phyloP scores from a whole-genome alignment of 2,329 filamentous ascomycete species.

The Arthrinium phaeospermum region DNA sequence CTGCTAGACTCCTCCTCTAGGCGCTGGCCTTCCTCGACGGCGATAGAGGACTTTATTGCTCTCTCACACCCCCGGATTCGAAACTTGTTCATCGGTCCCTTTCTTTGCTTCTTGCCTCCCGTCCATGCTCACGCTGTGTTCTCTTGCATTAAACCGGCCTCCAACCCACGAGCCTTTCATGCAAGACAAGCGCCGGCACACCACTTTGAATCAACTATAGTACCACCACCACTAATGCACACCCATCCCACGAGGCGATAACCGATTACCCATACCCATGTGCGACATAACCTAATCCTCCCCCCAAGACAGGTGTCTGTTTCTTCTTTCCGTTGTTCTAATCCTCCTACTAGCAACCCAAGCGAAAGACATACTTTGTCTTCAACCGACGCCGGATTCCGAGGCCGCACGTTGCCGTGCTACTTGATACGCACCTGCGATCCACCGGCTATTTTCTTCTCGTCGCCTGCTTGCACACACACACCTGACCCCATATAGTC shows the following conservation, averaged over 20 bases:
- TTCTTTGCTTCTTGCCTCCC: conserved; percentile 37
- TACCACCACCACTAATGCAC: conserved; percentile 38
- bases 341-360: conserved; percentile 17
- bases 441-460: conserved; percentile 32
- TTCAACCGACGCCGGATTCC: conserved; percentile 20
- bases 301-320: conserved; percentile 6
- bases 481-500: conserved; percentile 26
- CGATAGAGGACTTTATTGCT: conserved; percentile 45
- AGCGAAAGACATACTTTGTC: conserved; percentile 20
- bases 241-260: conserved; percentile 38
- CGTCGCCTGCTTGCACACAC: conserved; percentile 27
- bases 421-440: conserved; percentile 22
- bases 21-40: conserved; percentile 45
- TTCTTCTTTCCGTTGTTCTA: conserved; percentile 21
- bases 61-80: conserved; percentile 36
- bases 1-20: conserved; percentile 43
- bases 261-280: conserved; percentile 34
- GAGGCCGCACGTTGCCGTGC: conserved; percentile 29
- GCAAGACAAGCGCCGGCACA: conserved; percentile 38
- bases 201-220: conserved; percentile 36
- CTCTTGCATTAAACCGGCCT: conserved; percentile 33
- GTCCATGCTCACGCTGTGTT: conserved; percentile 32
- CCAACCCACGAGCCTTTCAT: conserved; percentile 36
- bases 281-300: conserved; percentile 32
- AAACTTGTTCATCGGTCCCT: conserved; percentile 28